phyloP scores from a whole-genome alignment of 116 monocot species.

The Trichopus zeylanicus region DNA sequence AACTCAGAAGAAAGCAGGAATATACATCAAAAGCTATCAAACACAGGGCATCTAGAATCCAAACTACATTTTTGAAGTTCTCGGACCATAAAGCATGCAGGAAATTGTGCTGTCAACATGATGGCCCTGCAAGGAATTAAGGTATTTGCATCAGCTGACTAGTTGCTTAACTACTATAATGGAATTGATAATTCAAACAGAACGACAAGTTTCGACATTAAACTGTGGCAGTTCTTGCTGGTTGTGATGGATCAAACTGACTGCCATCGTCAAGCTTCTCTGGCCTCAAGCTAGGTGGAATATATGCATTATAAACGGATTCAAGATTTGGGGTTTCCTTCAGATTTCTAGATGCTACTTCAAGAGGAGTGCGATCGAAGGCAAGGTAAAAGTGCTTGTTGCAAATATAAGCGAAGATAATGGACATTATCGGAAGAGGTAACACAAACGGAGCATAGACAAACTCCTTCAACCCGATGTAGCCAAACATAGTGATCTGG shows the following conservation, averaged over 20 bases:
- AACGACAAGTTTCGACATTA: not conserved
- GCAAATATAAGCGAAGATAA: constrained; percentile 51
- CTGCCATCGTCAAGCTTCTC: constrained; percentile 44
- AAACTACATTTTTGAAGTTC: not conserved
- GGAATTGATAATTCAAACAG: not conserved
- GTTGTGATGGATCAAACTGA: constrained; percentile 21
- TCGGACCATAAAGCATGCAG: not conserved
- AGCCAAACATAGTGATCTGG: constrained; percentile 81
- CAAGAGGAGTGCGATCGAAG: constrained; percentile 56
- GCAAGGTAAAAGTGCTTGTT: constrained; percentile 49
- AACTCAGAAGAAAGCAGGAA: not conserved
- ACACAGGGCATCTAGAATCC: not conserved
- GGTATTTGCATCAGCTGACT: not conserved
- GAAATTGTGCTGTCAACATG: not conserved
- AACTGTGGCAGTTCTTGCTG: not conserved
- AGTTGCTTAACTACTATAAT: not conserved
- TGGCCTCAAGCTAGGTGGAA: constrained; percentile 47
- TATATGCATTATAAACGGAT: constrained; percentile 36
- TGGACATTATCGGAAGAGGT: constrained; percentile 38
- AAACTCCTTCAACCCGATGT: constrained; percentile 61
- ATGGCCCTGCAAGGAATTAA: not conserved
- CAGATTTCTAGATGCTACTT: constrained; percentile 21
- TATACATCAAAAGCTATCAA: not conserved
- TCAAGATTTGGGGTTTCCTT: constrained; percentile 51
- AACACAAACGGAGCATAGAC: constrained; percentile 38